Evolutionary conservation across 2,329 filamentous ascomycete species (phyloP).

Genomic region (Aspergillus tamarii): DNA sequence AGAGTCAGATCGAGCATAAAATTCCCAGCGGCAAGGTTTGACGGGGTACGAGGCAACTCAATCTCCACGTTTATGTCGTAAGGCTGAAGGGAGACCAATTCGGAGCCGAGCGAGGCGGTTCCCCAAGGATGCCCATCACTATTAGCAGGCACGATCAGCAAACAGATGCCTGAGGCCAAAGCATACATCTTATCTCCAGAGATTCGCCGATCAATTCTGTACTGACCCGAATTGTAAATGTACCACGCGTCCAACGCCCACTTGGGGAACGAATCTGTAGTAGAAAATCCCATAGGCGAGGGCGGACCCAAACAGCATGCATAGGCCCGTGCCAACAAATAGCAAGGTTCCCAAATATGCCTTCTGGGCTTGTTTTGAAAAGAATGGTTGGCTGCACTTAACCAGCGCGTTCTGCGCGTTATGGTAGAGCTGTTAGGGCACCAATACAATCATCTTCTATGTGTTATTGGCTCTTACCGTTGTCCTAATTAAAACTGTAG

Average conservation of each 20-base stretch:
- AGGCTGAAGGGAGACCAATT: constrained; percentile 70
- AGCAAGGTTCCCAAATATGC: constrained; percentile 66
- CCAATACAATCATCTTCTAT: background rate
- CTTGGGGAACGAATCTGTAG: constrained; percentile 67
- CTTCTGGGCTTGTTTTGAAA: constrained; percentile 65
- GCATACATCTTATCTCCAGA: background rate
- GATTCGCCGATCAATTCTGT: background rate
- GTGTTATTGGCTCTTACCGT: constrained; percentile 18
- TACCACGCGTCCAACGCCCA: constrained; percentile 63
- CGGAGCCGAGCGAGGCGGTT: constrained; percentile 51
- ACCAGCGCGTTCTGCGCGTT: constrained; percentile 55
- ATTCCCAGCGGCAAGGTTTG: constrained; percentile 79
- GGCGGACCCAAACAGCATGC: constrained; percentile 61
- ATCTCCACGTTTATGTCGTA: constrained; percentile 84
- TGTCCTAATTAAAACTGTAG: constrained; percentile 14
- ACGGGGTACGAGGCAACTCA: constrained; percentile 74
- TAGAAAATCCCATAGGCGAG: constrained; percentile 70
- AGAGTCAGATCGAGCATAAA: constrained; percentile 90
- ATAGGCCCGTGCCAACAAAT: constrained; percentile 54
- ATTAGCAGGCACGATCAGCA: constrained; percentile 6
- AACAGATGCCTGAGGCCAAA: background rate
- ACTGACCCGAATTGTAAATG: constrained; percentile 68
- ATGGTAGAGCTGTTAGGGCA: constrained; percentile 4
- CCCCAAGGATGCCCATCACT: constrained; percentile 57
- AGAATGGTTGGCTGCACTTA: constrained; percentile 56